phyloP scores from a whole-genome alignment of 495 filamentous ascomycete species.

The Hyaloscypha bicolor region DNA sequence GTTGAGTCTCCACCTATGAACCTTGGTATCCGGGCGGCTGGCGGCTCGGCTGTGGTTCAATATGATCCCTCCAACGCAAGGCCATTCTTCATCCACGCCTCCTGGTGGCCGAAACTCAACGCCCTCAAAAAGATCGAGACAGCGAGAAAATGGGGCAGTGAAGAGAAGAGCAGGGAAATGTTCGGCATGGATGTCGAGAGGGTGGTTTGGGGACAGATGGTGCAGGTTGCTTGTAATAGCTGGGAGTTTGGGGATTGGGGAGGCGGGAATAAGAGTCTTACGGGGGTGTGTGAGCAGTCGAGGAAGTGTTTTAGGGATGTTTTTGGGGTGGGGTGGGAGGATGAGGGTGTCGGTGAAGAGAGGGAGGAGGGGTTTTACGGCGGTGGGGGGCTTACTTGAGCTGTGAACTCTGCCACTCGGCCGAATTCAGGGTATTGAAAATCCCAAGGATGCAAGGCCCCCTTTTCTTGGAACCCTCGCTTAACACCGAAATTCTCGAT shows the following conservation, averaged over 20 bases:
- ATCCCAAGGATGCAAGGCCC: too few species aligned
- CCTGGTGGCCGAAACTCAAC: constrained; percentile 17
- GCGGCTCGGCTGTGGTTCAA: constrained; percentile 10
- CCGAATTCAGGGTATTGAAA: too few species aligned
- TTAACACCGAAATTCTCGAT: too few species aligned
- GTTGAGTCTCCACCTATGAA: background rate
- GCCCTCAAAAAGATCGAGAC: background rate
- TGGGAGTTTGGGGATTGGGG: constrained; percentile 14
- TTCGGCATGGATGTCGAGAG: constrained; percentile 13
- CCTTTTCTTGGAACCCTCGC: too few species aligned
- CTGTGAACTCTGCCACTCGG: too few species aligned
- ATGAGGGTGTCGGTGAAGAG: background rate
- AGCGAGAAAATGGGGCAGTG: constrained; percentile 7
- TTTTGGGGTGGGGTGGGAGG: background rate
- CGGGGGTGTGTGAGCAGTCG: constrained; percentile 7
- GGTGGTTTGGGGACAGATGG: constrained; percentile 17
- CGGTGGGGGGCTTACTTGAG: too few species aligned
- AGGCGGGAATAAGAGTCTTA: constrained; percentile 1
- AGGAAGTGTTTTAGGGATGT: constrained; percentile 3
- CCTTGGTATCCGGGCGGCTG: background rate
- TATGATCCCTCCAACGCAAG: constrained; percentile 26
- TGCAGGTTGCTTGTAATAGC: constrained; percentile 15
- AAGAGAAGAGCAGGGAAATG: background rate
- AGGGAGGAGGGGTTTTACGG: background rate
- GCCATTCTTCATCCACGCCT: constrained; percentile 20